These are phyloP conservation scores for Diaporthe ilicicola DNA, from an alignment of 2,329 filamentous ascomycete species.

Conservation along the genomic window DNA sequence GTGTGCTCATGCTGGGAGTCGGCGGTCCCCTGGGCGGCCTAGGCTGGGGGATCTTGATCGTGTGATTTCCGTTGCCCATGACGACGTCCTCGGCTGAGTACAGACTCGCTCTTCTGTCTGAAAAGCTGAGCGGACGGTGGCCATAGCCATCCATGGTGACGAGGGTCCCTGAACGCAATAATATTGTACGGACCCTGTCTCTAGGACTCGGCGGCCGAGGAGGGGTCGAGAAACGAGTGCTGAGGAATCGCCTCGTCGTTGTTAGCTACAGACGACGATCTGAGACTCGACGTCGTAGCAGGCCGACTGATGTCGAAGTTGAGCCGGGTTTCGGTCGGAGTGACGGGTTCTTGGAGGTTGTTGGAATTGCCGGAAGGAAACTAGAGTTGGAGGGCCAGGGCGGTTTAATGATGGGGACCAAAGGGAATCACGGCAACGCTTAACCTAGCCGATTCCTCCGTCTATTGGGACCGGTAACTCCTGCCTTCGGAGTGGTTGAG, in stretches of 20 bases:
- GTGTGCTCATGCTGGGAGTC: constrained; percentile 73
- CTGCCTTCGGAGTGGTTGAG: neutral
- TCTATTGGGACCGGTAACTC: constrained; percentile 14
- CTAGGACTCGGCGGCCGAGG: constrained; percentile 19
- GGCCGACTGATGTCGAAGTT: constrained; percentile 5
- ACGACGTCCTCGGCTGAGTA: constrained; percentile 64
- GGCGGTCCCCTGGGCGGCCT: constrained; percentile 65
- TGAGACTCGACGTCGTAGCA: constrained; percentile 16
- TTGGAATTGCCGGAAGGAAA: neutral
- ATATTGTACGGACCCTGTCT: constrained; percentile 19
- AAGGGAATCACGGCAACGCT: constrained; percentile 19
- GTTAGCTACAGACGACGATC: neutral
- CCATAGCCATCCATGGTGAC: constrained; percentile 51
- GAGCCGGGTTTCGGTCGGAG: neutral
- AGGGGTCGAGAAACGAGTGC: neutral
- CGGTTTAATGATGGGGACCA: constrained; percentile 14
- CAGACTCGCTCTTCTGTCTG: constrained; percentile 67
- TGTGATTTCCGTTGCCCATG: constrained; percentile 57
- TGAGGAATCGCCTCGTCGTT: constrained; percentile 5
- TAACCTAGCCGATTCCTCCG: constrained; percentile 15
- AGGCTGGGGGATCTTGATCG: constrained; percentile 61
- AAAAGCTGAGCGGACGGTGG: constrained; percentile 64
- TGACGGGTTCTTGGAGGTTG: constrained; percentile 1
- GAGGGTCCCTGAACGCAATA: constrained; percentile 10
- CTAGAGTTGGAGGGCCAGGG: neutral